Percentiles rank a stretch among this genome's conserved stretches.
Evolutionary conservation across 371 early-diverging fungal species (phyloP).

Genomic region (Phascolomyces articulosus): DNA sequence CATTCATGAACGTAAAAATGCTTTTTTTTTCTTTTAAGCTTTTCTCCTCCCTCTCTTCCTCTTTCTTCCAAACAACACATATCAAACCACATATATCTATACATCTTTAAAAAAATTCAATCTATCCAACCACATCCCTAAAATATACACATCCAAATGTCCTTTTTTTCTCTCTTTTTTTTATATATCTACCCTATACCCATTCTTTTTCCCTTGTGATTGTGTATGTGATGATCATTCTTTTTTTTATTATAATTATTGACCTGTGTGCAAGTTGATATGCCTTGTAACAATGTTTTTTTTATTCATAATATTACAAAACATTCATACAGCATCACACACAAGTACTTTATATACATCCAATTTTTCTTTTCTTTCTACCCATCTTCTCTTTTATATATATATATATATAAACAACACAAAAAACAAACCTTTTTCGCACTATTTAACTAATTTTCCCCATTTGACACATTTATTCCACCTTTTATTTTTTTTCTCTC

Average conservation of each 20-base stretch:
- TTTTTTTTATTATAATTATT: not conserved
- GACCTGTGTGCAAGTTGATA: not conserved
- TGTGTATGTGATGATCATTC: conserved; percentile 1
- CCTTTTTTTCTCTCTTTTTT: not conserved
- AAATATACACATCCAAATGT: too few species aligned
- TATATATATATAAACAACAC: too few species aligned
- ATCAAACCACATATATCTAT: not conserved
- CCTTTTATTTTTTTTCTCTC: too few species aligned
- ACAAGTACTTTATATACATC: too few species aligned
- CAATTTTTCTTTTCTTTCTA: too few species aligned
- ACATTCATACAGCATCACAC: too few species aligned
- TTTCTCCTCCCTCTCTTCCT: too few species aligned
- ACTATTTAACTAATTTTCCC: too few species aligned
- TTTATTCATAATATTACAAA: not conserved
- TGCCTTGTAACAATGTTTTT: not conserved
- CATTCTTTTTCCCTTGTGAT: conserved; percentile 1
- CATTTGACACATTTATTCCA: too few species aligned
- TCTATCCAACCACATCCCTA: not conserved
- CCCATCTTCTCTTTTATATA: too few species aligned
- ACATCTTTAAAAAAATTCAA: not conserved
- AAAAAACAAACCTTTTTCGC: too few species aligned
- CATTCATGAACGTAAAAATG: not conserved
- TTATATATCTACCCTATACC: conserved; percentile 5
- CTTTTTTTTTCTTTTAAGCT: not conserved
- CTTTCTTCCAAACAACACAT: too few species aligned